A percentile compares a stretch with the other conserved stretches of the same genome.
Conservation (phyloP, 2,329 filamentous ascomycete genomes). For the Colletotrichum spinosum region DNA sequence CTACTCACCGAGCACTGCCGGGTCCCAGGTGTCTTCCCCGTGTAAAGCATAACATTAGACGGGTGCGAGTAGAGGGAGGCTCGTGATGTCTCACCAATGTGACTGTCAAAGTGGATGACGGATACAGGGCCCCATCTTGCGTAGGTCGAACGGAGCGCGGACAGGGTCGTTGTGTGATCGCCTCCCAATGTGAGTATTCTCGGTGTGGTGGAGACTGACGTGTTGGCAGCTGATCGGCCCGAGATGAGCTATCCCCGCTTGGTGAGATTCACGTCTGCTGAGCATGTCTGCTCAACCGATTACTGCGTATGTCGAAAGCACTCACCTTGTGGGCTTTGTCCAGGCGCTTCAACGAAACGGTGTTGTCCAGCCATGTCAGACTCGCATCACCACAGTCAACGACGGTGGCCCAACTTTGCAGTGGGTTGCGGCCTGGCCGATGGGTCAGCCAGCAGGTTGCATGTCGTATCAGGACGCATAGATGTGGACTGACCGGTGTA, state of each 20-base stretch:
- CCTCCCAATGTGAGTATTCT: slow-evolving; percentile 73
- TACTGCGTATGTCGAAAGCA: background rate
- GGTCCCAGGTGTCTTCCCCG: slow-evolving; percentile 75
- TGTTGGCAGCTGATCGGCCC: slow-evolving; percentile 52
- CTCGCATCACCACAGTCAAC: slow-evolving; percentile 86
- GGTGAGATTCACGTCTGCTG: no score
- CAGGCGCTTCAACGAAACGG: slow-evolving; percentile 79
- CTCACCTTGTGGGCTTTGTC: slow-evolving; percentile 70
- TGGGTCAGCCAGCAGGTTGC: slow-evolving; percentile 24
- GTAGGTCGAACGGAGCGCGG: slow-evolving; percentile 70
- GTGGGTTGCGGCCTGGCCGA: slow-evolving; percentile 24
- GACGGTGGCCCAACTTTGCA: slow-evolving; percentile 51
- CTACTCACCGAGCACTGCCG: slow-evolving; percentile 62
- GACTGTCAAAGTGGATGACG: slow-evolving; percentile 74
- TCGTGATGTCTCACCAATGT: slow-evolving; percentile 61
- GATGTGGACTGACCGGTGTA: slow-evolving; percentile 39
- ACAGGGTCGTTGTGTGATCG: slow-evolving; percentile 73
- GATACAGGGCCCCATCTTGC: slow-evolving; percentile 68
- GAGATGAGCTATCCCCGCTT: slow-evolving; percentile 44
- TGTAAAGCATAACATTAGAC: background rate
- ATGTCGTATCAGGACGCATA: background rate
- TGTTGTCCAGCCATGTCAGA: slow-evolving; percentile 82
- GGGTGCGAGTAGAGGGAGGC: slow-evolving; percentile 37
- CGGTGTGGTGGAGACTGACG: slow-evolving; percentile 54
- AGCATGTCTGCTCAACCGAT: slow-evolving; percentile 2